These are phyloP conservation scores for Amanita rubescens DNA, from an alignment of 768 basidiomycete genomes.

Conservation along the genomic window DNA sequence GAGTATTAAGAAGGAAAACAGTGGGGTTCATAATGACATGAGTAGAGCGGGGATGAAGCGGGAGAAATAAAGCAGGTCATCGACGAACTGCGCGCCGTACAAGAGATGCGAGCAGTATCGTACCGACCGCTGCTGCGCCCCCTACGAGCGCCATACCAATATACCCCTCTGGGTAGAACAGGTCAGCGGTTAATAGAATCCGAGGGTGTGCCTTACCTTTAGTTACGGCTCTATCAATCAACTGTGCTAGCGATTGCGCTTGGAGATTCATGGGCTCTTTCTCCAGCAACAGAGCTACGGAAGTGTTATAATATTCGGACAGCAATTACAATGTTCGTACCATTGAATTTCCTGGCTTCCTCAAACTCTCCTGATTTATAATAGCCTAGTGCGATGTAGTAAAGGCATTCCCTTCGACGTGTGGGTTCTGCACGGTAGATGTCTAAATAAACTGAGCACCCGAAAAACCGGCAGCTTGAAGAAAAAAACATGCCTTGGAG, in stretches of 20 bases:
- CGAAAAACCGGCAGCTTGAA: slow-evolving; percentile 4
- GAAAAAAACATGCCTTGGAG: slow-evolving; percentile 60
- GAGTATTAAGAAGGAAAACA: not conserved
- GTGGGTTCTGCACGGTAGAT: slow-evolving; percentile 85
- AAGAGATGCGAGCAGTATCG: slow-evolving; percentile 63
- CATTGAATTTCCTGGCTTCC: slow-evolving; percentile 88
- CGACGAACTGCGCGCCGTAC: slow-evolving; percentile 75
- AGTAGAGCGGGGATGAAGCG: not conserved
- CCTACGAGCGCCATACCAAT: slow-evolving; percentile 96
- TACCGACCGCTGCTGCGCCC: slow-evolving; percentile 80
- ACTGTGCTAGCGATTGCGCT: slow-evolving; percentile 73
- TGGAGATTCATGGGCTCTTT: slow-evolving; percentile 94
- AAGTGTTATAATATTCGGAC: not conserved
- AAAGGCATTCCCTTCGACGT: slow-evolving; percentile 89
- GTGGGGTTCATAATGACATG: not conserved
- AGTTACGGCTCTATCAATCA: slow-evolving; percentile 83
- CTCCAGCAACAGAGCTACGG: slow-evolving; percentile 70
- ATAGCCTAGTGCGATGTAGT: slow-evolving; percentile 93
- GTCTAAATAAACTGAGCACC: slow-evolving; percentile 39
- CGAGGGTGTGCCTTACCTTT: slow-evolving; percentile 44
- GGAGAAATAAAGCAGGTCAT: slow-evolving; percentile 28
- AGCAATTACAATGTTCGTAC: slow-evolving; percentile 35
- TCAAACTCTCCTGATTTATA: slow-evolving; percentile 96
- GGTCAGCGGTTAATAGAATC: not conserved
- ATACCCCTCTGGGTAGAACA: slow-evolving; percentile 71